Evolutionary conservation across 176 grass and related monocot species (phyloP), one percentile per base, ranked within the genome.

Genomic region (Dactylis glomerata): DNA sequence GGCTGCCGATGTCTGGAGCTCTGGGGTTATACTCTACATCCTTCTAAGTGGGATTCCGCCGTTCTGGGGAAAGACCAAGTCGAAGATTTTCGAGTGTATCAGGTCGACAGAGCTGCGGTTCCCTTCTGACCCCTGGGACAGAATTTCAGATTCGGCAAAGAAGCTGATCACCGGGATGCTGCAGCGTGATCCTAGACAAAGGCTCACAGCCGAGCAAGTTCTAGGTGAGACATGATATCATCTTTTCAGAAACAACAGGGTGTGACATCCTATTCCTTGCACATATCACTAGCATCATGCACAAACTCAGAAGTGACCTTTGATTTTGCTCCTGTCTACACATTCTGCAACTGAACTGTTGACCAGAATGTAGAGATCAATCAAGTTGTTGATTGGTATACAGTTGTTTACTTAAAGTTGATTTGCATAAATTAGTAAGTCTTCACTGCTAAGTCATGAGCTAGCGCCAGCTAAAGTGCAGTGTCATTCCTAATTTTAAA

Each of bases 31-130:
- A 92, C 86, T 99, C 15, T 96, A 99, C 90, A 99, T 99, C 82
- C 93, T 99, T 50, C 81, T 99, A 13, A 99, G 96, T 32, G 93
- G 93, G 44, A 89, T 94, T 54, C 96, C 96, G 0, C 96, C 96
- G 0, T 99, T 99, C 63, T 96, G 96, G 96, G 93, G 96, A 32
- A 91, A 96, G 73, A 99, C 91, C 45, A 96, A 96, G 65, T 99
- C 96, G 0, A 92, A 78, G 84, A 99, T 99, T 14, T 99, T 96
- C 27, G 93, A 99, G 61, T 93, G 93, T 27, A 93, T 99, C 59
- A 92, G 86, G 70, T 96, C 82, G 20, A 91, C 82, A 1, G 89
- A 99, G 77, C 89, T 99, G 73, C 61, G 78, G 38, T 96, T 95
- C 73, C 93, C 96, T 63, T 89, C 88, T 16, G 93, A 96, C 76